Base-by-base conservation (phyloP, 768 basidiomycete genomes). In the Kwoniella heveanensis region DNA sequence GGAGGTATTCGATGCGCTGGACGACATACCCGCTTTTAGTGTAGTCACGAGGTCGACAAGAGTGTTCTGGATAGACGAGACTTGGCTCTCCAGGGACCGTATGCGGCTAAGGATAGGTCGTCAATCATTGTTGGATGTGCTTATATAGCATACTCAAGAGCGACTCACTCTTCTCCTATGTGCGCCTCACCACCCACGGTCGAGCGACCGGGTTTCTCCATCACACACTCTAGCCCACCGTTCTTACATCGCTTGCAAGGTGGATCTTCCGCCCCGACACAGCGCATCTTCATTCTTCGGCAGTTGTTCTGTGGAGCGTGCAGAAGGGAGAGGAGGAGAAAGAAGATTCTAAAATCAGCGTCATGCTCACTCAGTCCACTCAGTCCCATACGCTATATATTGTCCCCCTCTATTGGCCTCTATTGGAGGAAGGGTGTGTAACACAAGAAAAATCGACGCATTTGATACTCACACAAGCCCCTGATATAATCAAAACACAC, bases 251-350 rank as follows among this genome's bases (percentile, higher is more conserved):
- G 87, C 73, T 90, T 88, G 81, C 94, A 97, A n/a, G 94, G 94
- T 25, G 94, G 93, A 73, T 91, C 92, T 78, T 96, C 94, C 17
- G 92, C 94, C 1, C 92, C 92, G 5, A 94, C 92, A 77, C 93
- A 97, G 71, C 92, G 85, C 94, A 96, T 96, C 83, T 96, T 96
- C 83, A 94, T 92, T 75, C 92, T 90, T 71, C 93, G 84, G 80
- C 93, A 95, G 19, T 92, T 90, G 87, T 94, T 94, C 91, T 93
- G 77, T 19, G 12, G 24, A 36, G 22, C 13, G 29, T 27, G 21
- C 19, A n/a, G 2, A 21, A 51, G 39, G 10, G 48, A 44, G 26
- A 21, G 15, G 17, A 6, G 17, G 15, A 44, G 39, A 44, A 44
- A 12, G 19, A 52, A 50, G 49, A 19, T 44, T 44, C 39, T 44